Conservation (phyloP, 2,329 filamentous ascomycete species). For the Colletotrichum sp. region DNA sequence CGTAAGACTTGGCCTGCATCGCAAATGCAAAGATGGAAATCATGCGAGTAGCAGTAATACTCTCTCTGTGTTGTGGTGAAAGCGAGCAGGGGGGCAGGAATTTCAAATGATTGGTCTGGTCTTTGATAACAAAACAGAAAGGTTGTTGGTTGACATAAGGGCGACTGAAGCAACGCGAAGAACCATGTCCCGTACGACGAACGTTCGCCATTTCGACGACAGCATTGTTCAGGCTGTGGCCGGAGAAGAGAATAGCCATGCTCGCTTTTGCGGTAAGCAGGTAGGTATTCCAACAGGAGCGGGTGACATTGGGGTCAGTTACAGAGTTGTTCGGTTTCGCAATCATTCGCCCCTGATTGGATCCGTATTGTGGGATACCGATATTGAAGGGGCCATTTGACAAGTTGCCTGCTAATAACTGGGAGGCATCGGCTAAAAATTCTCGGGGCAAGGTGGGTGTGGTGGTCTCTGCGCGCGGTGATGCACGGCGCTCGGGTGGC, state of each 20-base stretch:
- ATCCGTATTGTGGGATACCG: slow-evolving; percentile 1
- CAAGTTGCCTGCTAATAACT: neutral
- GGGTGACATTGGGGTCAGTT: neutral
- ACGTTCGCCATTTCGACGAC: neutral
- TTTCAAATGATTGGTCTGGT: neutral
- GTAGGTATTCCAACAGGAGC: neutral
- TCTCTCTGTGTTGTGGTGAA: neutral
- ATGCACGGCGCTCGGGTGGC: neutral
- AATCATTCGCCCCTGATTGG: neutral
- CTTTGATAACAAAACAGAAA: neutral
- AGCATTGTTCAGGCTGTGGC: neutral
- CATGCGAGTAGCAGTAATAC: neutral
- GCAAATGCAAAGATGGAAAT: neutral
- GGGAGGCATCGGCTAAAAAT: neutral
- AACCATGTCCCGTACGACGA: neutral
- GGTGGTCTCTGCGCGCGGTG: neutral
- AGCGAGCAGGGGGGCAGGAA: neutral
- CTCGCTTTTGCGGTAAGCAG: neutral
- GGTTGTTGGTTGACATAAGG: neutral
- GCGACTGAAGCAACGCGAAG: neutral
- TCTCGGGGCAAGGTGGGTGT: neutral
- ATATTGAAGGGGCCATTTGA: neutral
- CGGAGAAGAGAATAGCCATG: neutral
- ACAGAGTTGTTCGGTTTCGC: slow-evolving; percentile 6
- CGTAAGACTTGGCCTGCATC: neutral